Base-by-base conservation (phyloP, 2,329 filamentous ascomycete species). In the Talaromyces sp. region DNA sequence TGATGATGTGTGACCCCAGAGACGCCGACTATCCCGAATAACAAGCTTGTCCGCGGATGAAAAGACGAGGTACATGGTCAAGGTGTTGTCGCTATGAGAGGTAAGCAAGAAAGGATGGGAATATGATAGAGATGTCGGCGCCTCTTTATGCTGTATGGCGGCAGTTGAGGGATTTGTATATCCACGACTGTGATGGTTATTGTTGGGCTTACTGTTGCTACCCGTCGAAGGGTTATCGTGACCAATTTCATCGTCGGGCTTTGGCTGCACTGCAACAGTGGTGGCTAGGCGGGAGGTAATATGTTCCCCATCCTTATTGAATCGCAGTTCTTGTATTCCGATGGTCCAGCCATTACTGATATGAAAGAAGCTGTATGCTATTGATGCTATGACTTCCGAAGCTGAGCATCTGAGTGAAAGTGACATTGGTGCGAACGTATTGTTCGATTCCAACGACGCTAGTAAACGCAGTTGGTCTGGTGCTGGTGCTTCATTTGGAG, bases 1-100 rank as follows among this genome's bases (percentile, higher is more conserved):
- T 3, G 91, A 91, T 1, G 93, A 96, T 0, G 93, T 97, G 73
- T 97, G 93, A 8, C 93, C 93, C 91, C 92, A 97, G 6, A 97
- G 85, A 33, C 92, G 85, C 68, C 88, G 89, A 0, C 90, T 91
- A 0, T 87, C 80, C 43, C 90, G 89, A 63, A 97, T 88, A 0
- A 85, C 86, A 1, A 97, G 82, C 1, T 76, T 73, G 0, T 86
- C 83, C 1, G 86, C 79, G 3, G 86, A 91, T 0, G 92, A 94
- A 3, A 87, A 92, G 70, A 94, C 91, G 37, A 96, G 83, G 73
- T 95, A 90, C 39, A 96, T 82, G 1, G 92, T 89, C 31, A 97
- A 81, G 0, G 93, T 97, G 73, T 97, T 97, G 76, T 97, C 93
- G 0, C 90, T 87, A 68, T 96, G 87, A 0, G 91, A 91, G 2